phyloP scores from a whole-genome alignment of 495 filamentous ascomycete genomes.

The Tuber brumale region DNA sequence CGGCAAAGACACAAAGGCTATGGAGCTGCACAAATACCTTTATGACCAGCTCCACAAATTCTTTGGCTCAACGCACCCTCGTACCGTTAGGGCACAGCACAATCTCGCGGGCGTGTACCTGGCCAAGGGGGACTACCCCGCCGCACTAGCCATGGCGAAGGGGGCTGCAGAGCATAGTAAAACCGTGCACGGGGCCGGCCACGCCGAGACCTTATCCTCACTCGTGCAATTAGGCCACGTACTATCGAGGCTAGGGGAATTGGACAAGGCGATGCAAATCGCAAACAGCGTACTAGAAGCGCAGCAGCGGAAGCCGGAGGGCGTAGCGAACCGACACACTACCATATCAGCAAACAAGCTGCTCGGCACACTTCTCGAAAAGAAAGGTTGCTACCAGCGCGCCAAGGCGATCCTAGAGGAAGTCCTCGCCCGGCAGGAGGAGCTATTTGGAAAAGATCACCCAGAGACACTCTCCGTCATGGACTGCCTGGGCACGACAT shows the following conservation, averaged over 20 bases:
- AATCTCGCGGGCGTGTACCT: not conserved
- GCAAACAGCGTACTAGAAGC: not conserved
- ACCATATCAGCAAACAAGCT: not conserved
- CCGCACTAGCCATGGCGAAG: not conserved
- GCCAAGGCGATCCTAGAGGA: not conserved
- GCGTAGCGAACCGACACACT: not conserved
- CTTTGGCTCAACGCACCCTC: not conserved
- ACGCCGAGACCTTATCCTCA: not conserved
- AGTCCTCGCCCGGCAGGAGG: not conserved
- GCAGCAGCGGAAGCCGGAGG: not conserved
- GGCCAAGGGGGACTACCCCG: not conserved
- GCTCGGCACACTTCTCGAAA: not conserved
- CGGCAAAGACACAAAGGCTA: not conserved
- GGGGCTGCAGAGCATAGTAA: not conserved
- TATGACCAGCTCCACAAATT: not conserved
- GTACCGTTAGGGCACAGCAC: not conserved
- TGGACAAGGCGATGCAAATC: not conserved
- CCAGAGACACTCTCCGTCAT: not conserved
- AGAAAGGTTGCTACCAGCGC: not conserved
- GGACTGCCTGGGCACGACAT: not conserved
- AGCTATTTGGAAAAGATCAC: not conserved
- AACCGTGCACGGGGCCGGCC: not conserved
- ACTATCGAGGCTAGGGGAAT: not conserved
- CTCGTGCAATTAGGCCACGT: not conserved
- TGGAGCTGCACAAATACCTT: not conserved